These are phyloP conservation scores for Fomitopsis schrenkii DNA, from an alignment of 1,284 basidiomycete genomes.

Conservation along the genomic window DNA sequence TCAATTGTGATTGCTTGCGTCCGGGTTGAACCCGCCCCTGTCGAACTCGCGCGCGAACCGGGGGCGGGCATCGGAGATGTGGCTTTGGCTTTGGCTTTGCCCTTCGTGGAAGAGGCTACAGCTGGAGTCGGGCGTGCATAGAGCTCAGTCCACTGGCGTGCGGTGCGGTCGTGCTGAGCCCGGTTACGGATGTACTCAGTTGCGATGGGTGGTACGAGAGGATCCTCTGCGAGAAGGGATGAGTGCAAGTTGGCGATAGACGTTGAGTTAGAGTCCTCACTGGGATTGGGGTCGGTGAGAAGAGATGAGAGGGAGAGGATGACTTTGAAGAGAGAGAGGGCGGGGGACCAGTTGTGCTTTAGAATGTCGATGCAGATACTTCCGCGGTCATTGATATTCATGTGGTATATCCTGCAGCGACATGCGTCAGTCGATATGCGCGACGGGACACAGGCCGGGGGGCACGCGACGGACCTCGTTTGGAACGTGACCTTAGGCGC, in stretches of 20 bases:
- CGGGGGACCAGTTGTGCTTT: slow-evolving; percentile 89
- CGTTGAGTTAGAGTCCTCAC: slow-evolving; percentile 39
- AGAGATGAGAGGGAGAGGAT: slow-evolving; percentile 85
- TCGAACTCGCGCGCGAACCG: slow-evolving; percentile 12
- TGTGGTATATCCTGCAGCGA: slow-evolving; percentile 76
- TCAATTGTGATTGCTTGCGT: slow-evolving; percentile 42
- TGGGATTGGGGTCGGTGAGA: slow-evolving; percentile 86
- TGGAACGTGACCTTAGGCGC: slow-evolving; percentile 77
- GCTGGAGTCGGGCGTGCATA: slow-evolving; percentile 49
- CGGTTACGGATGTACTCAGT: slow-evolving; percentile 64
- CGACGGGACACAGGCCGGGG: not conserved
- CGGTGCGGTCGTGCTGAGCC: slow-evolving; percentile 58
- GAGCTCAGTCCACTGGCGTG: slow-evolving; percentile 58
- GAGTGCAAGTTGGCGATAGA: not conserved
- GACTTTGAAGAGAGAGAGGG: slow-evolving; percentile 87
- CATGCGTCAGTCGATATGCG: not conserved
- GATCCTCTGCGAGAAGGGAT: slow-evolving; percentile 48
- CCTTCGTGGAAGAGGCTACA: slow-evolving; percentile 20
- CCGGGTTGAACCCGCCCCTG: slow-evolving; percentile 13
- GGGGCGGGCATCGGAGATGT: slow-evolving; percentile 8
- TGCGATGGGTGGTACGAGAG: slow-evolving; percentile 71
- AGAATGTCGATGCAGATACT: slow-evolving; percentile 79
- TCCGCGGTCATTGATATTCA: slow-evolving; percentile 82
- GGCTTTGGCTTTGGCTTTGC: slow-evolving; percentile 29
- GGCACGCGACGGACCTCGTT: slow-evolving; percentile 52